A percentile compares a stretch with the other conserved stretches of the same genome.
Conservation (phyloP, 345 rosid genomes). For the Arabidopsis suecica region DNA sequence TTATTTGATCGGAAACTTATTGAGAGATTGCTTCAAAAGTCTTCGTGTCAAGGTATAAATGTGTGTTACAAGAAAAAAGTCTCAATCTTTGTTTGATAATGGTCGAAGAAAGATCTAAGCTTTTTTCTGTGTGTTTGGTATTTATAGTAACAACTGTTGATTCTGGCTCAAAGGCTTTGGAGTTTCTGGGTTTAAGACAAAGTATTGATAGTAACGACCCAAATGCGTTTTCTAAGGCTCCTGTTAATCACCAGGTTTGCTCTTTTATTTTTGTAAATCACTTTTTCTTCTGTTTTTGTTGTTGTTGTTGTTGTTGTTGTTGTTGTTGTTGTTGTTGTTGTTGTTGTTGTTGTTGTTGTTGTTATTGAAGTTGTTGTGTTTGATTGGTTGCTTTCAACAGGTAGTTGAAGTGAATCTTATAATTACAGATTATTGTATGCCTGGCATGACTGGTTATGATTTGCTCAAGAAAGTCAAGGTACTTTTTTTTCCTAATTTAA, state of each 20-base stretch:
- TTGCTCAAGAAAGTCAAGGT: conserved; percentile 82
- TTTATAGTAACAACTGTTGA: conserved; percentile 83
- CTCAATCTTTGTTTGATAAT: neutral
- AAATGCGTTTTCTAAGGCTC: conserved; percentile 44
- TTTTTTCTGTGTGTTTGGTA: conserved; percentile 10
- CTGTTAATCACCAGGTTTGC: conserved; percentile 39
- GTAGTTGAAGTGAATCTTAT: conserved; percentile 74
- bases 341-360: too few relatives aligned
- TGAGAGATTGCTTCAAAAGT: conserved; percentile 86
- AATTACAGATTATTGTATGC: conserved; percentile 90
- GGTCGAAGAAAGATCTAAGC: conserved; percentile 24
- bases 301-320: too few relatives aligned
- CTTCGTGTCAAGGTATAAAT: conserved; percentile 79
- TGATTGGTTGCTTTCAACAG: conserved; percentile 38
- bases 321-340: too few relatives aligned
- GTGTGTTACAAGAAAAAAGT: neutral
- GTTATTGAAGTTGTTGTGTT: neutral
- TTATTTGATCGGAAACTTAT: conserved; percentile 81
- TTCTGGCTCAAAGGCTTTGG: conserved; percentile 90
- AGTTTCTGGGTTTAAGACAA: conserved; percentile 64
- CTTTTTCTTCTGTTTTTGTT: neutral
- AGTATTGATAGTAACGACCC: conserved; percentile 22
- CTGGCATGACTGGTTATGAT: conserved; percentile 90
- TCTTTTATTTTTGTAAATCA: neutral
- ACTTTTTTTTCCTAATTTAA: neutral